Conservation (phyloP, 371 early-diverging fungal genomes). For the Mucor irregularis region DNA sequence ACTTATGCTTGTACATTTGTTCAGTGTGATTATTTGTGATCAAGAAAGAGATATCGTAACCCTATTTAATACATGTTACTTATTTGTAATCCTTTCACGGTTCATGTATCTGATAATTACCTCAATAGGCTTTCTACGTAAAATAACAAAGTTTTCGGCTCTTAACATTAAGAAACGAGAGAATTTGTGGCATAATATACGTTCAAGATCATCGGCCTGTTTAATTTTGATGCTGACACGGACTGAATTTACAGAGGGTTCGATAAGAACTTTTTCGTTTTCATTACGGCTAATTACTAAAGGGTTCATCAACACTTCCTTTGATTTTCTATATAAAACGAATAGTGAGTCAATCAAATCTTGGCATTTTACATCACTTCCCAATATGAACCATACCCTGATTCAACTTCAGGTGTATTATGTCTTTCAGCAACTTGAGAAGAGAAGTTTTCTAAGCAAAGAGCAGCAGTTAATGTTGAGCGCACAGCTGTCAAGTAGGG, state of each 20-base stretch:
- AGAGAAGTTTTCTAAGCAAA: slow-evolving; percentile 96
- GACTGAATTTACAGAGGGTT: slow-evolving; percentile 92
- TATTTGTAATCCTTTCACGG: background rate
- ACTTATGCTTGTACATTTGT: slow-evolving; percentile 96
- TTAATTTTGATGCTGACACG: slow-evolving; percentile 96
- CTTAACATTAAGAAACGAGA: slow-evolving; percentile 95
- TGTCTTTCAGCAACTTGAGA: slow-evolving; percentile 97
- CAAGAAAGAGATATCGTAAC: slow-evolving; percentile 94
- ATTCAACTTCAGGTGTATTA: slow-evolving; percentile 97
- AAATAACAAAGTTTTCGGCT: slow-evolving; percentile 94
- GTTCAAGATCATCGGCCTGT: slow-evolving; percentile 97
- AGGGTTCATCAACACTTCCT: slow-evolving; percentile 62
- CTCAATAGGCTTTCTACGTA: slow-evolving; percentile 88
- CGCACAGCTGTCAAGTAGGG: slow-evolving; percentile 96
- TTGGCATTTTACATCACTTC: background rate
- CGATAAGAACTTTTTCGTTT: slow-evolving; percentile 93
- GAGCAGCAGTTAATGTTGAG: slow-evolving; percentile 89
- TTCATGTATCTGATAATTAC: slow-evolving; percentile 44
- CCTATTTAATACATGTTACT: no score
- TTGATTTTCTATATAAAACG: slow-evolving; percentile 19
- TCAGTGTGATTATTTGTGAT: slow-evolving; percentile 96
- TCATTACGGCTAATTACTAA: slow-evolving; percentile 91
- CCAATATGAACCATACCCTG: slow-evolving; percentile 57
- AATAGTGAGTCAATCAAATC: background rate
- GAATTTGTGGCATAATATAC: slow-evolving; percentile 94